A percentile compares a stretch with the other conserved stretches of the same genome.
Conservation (phyloP, 768 basidiomycete species). For the Nevesoporus exiguus region DNA sequence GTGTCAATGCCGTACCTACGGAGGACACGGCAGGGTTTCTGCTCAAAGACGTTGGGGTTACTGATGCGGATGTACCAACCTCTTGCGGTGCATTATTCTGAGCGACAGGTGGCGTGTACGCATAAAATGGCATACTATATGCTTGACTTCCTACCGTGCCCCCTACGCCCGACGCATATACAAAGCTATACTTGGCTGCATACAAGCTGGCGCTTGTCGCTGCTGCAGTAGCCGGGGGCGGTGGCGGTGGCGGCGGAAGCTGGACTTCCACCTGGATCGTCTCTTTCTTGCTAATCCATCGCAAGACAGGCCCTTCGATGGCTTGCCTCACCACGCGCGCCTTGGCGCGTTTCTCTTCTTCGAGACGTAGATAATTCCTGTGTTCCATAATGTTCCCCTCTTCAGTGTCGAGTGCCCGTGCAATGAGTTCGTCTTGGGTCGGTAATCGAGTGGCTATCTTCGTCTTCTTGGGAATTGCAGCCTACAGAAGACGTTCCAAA, state of each 20-base stretch:
- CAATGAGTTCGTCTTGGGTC: slow-evolving; percentile 84
- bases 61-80: background rate
- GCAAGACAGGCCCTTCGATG: slow-evolving; percentile 62
- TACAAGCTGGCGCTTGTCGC: slow-evolving; percentile 5
- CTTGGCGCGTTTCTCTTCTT: slow-evolving; percentile 78
- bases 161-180: slow-evolving; percentile 14
- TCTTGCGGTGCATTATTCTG: slow-evolving; percentile 9
- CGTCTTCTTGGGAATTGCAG: slow-evolving; percentile 57
- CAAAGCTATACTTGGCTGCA: slow-evolving; percentile 19
- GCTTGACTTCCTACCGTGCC: slow-evolving; percentile 16
- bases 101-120: slow-evolving; percentile 17
- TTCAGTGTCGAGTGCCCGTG: slow-evolving; percentile 80
- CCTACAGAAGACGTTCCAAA: too few relatives aligned
- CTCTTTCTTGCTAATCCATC: slow-evolving; percentile 69
- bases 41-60: background rate
- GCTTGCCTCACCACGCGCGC: slow-evolving; percentile 55
- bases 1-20: background rate
- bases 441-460: slow-evolving; percentile 49
- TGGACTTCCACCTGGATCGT: slow-evolving; percentile 42
- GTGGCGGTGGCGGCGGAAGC: slow-evolving; percentile 29
- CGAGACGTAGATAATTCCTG: slow-evolving; percentile 70
- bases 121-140: slow-evolving; percentile 28
- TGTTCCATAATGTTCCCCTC: slow-evolving; percentile 81
- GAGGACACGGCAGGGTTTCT: background rate
- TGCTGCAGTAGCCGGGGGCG: slow-evolving; percentile 19